Percentiles rank a stretch among this genome's conserved stretches.
These are phyloP conservation scores for Adansonia grandidieri DNA, from an alignment of 441 rosid species.

Conservation along the genomic window DNA sequence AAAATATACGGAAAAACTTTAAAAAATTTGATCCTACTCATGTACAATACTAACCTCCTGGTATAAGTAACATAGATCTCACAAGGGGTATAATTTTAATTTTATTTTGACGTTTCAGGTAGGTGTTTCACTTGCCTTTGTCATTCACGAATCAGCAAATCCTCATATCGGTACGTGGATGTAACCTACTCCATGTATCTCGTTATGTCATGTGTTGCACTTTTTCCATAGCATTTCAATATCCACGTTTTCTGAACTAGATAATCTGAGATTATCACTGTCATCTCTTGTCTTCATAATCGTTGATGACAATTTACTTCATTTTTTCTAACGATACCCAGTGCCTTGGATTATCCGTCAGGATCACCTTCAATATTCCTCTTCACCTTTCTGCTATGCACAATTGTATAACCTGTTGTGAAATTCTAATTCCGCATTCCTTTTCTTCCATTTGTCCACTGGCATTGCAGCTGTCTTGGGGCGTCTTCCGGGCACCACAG, in stretches of 20 bases:
- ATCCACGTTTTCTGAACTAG: background rate
- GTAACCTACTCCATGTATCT: background rate
- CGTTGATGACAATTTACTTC: background rate
- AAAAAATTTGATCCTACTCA: too few species aligned
- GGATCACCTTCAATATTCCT: background rate
- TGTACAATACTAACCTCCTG: too few species aligned
- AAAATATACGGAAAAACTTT: too few species aligned
- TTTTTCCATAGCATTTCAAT: background rate
- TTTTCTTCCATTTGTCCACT: background rate
- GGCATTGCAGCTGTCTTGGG: constrained; percentile 84
- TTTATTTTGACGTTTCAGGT: constrained; percentile 57
- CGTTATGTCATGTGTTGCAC: background rate
- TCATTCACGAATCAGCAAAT: constrained; percentile 96
- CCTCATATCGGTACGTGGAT: constrained; percentile 85
- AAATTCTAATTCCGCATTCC: background rate
- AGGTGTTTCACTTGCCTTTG: constrained; percentile 92
- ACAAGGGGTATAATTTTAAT: constrained; percentile 16
- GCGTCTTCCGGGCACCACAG: constrained; percentile 97
- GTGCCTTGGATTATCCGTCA: background rate
- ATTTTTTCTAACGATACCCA: background rate
- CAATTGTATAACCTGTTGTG: background rate
- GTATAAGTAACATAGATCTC: background rate
- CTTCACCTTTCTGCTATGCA: background rate
- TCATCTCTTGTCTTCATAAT: background rate
- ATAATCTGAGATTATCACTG: background rate